phyloP scores from a whole-genome alignment of 139 green algal species.

The Desmodesmus armatus region DNA sequence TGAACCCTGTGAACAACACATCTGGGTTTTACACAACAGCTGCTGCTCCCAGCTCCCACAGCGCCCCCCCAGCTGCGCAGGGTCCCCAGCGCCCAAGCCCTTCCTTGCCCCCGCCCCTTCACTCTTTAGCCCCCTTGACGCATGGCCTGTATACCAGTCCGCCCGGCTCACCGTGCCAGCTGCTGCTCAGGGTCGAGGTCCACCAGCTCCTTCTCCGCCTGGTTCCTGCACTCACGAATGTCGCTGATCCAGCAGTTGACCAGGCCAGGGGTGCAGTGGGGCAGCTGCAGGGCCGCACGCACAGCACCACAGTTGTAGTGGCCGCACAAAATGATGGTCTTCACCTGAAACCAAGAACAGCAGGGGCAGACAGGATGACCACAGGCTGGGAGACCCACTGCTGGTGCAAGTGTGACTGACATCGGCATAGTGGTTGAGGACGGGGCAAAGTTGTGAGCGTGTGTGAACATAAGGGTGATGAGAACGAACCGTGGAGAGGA shows the following conservation, averaged over 20 bases:
- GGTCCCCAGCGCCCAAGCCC: no score
- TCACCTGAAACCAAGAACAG: slow-evolving; percentile 55
- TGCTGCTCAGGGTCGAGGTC: slow-evolving; percentile 43
- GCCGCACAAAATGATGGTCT: slow-evolving; percentile 86
- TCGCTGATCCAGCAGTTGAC: slow-evolving; percentile 86
- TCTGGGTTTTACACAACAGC: not conserved
- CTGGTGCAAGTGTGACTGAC: no score
- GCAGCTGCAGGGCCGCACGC: slow-evolving; percentile 66
- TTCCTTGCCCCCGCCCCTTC: no score
- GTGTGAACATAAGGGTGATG: no score
- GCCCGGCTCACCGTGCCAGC: slow-evolving; percentile 50
- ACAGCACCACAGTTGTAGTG: slow-evolving; percentile 88
- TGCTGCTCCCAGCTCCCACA: not conserved
- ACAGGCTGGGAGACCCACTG: no score
- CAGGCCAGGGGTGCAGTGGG: slow-evolving; percentile 54
- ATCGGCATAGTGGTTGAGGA: no score
- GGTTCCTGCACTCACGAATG: slow-evolving; percentile 62
- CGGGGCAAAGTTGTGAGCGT: no score
- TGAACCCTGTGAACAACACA: not conserved
- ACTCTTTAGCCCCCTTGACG: no score
- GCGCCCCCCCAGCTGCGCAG: no score
- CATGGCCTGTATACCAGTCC: no score
- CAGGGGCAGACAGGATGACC: not conserved
- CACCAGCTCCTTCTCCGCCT: slow-evolving; percentile 48
- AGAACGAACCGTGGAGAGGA: not conserved